These are phyloP conservation scores for Fibroporia radiculosa DNA, from an alignment of 768 basidiomycete species.

Conservation along the genomic window DNA sequence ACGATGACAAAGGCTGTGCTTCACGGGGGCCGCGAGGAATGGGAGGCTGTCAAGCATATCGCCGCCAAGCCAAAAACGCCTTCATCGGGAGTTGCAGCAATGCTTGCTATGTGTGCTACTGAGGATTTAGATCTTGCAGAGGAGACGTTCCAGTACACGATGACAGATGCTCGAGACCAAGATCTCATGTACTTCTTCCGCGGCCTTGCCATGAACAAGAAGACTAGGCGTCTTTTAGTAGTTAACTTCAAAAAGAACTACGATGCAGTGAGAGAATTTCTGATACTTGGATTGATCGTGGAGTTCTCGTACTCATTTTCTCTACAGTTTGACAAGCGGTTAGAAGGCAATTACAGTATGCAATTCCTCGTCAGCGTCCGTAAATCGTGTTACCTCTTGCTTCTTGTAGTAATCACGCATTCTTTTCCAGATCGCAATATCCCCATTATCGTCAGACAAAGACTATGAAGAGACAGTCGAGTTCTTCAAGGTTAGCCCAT, in stretches of 20 bases:
- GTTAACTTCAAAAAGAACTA: conserved; percentile 36
- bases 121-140: conserved; percentile 31
- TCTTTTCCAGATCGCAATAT: conserved; percentile 27
- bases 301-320: too few relatives aligned
- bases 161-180: conserved; percentile 20
- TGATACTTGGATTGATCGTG: too few relatives aligned
- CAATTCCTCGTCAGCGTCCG: conserved; percentile 48
- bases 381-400: conserved; percentile 12
- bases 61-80: conserved; percentile 71
- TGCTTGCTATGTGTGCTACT: conserved; percentile 38
- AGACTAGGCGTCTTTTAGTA: conserved; percentile 28
- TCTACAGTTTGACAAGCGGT: conserved; percentile 50
- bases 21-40: conserved; percentile 69
- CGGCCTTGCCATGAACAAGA: conserved; percentile 28
- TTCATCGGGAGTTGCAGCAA: conserved; percentile 60
- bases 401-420: background rate
- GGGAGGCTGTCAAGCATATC: conserved; percentile 59
- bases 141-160: conserved; percentile 34
- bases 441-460: conserved; percentile 50
- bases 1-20: conserved; percentile 46
- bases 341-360: conserved; percentile 62
- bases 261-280: conserved; percentile 22
- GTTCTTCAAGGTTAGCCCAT: conserved; percentile 64
- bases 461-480: conserved; percentile 55
- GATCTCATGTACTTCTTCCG: conserved; percentile 29